These are phyloP conservation scores for Erodium maritimum DNA, from an alignment of 345 rosid species.

Conservation along the genomic window DNA sequence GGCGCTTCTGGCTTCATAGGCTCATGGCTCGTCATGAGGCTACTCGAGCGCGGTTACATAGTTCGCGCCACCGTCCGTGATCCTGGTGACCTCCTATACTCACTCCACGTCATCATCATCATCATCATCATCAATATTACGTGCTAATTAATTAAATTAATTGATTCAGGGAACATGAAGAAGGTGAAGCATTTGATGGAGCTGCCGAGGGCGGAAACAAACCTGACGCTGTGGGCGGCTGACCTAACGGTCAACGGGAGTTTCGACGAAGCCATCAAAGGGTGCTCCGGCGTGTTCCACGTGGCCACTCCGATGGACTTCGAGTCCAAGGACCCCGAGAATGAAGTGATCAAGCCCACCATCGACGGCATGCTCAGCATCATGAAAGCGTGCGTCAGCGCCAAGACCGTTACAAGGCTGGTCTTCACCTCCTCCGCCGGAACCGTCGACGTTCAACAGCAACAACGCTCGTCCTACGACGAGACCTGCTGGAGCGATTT, in stretches of 20 bases:
- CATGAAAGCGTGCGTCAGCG: conserved; percentile 18
- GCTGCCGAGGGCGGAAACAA: conserved; percentile 18
- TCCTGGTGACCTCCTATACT: conserved; percentile 32
- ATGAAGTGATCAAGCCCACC: conserved; percentile 18
- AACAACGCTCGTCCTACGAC: conserved; percentile 8
- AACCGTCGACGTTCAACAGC: conserved; percentile 7
- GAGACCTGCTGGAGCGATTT: conserved; percentile 28
- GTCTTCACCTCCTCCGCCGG: conserved; percentile 26
- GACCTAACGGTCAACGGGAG: conserved; percentile 21
- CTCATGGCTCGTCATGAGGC: conserved; percentile 85
- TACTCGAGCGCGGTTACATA: conserved; percentile 58
- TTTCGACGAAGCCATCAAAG: conserved; percentile 19
- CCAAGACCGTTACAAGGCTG: conserved; percentile 13
- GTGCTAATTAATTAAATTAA: too few relatives aligned
- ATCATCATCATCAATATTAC: too few relatives aligned
- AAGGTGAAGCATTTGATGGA: conserved; percentile 55
- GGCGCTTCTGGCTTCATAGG: conserved; percentile 88
- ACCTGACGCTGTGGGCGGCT: conserved; percentile 19
- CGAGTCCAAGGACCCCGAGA: conserved; percentile 21
- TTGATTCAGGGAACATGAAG: conserved; percentile 35
- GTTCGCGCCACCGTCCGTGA: conserved; percentile 90
- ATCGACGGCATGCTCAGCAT: conserved; percentile 19
- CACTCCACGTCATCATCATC: background rate
- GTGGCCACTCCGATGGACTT: conserved; percentile 30
- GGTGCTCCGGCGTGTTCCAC: conserved; percentile 23